phyloP scores from a whole-genome alignment of 2,329 filamentous ascomycete genomes.

The Dactylellina haptotyla region DNA sequence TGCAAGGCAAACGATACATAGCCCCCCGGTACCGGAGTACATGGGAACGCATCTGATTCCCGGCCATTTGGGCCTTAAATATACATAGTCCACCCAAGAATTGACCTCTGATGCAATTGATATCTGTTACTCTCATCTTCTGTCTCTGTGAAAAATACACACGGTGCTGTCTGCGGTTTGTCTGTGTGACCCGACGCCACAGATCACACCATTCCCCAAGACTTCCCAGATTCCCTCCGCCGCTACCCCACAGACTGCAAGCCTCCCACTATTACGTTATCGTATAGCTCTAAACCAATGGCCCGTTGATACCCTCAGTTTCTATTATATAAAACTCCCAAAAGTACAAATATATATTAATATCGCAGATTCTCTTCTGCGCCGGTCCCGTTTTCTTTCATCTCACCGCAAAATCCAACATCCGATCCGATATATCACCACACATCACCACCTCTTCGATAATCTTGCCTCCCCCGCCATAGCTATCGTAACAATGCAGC shows the following conservation, averaged over 20 bases:
- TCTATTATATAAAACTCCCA: background rate
- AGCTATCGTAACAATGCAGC: constrained; percentile 41
- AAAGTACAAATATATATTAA: too few species aligned
- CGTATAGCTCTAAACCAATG: background rate
- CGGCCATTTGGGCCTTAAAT: too few species aligned
- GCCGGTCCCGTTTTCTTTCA: background rate
- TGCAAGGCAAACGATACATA: too few species aligned
- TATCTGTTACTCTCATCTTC: background rate
- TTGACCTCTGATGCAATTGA: background rate
- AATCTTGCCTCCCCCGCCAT: background rate
- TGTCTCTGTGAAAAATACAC: too few species aligned
- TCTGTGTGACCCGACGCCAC: background rate
- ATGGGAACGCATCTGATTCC: background rate
- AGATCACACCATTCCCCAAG: background rate
- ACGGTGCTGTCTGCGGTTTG: too few species aligned
- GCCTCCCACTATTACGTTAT: background rate
- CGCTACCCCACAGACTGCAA: background rate
- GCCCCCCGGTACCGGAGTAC: background rate
- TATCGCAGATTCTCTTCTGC: too few species aligned
- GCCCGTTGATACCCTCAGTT: background rate
- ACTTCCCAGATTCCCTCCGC: background rate
- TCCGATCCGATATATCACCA: background rate
- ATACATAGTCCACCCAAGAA: too few species aligned
- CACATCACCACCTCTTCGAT: background rate
- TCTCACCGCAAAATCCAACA: background rate